phyloP scores from a whole-genome alignment of 495 filamentous ascomycete genomes.

The Aspergillus indologenus region DNA sequence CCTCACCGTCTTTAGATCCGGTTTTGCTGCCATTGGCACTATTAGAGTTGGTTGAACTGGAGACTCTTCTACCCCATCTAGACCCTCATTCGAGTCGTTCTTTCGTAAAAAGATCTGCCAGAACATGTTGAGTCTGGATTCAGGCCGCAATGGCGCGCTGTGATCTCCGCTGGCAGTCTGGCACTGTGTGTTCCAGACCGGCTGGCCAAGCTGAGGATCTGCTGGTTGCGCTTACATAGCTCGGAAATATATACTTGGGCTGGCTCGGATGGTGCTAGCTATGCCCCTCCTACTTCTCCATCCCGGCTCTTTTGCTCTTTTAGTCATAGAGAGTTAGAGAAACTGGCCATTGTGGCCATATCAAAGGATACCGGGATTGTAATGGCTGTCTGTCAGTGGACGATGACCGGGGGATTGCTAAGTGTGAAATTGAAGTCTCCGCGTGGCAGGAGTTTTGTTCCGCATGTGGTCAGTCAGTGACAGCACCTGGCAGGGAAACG shows the following conservation, averaged over 20 bases:
- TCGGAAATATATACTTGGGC: background rate
- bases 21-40: background rate
- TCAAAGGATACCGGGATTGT: no score
- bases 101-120: background rate
- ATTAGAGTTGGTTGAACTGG: background rate
- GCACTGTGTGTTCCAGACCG: background rate
- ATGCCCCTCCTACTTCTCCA: background rate
- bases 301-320: background rate
- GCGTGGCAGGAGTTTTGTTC: background rate
- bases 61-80: background rate
- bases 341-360: background rate
- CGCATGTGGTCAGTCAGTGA: no score
- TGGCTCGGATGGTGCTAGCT: background rate
- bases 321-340: background rate
- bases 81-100: background rate
- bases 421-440: background rate
- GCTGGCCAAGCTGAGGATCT: background rate
- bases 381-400: no score
- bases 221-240: background rate
- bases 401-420: background rate
- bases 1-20: background rate
- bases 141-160: background rate
- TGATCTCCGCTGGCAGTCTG: background rate
- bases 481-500: background rate
- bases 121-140: background rate